A percentile compares a stretch with the other conserved stretches of the same genome.
phyloP scores from a whole-genome alignment of 2,329 filamentous ascomycete species.

The Monilinia aucupariae region DNA sequence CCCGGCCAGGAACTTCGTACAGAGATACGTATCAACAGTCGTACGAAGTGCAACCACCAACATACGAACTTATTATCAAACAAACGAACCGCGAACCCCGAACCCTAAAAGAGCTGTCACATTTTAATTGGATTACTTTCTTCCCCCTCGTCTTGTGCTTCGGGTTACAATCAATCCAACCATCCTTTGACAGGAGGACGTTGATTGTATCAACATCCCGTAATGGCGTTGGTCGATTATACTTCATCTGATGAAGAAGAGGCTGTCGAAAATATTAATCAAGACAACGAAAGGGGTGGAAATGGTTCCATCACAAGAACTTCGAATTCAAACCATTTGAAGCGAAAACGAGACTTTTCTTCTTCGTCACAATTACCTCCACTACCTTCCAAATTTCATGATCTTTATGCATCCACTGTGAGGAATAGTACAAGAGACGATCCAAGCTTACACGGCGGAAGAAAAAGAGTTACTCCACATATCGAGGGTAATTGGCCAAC shows the following conservation, averaged over 20 bases:
- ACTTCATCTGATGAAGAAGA: conserved; percentile 46
- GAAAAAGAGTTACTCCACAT: conserved; percentile 77
- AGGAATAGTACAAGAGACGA: conserved; percentile 75
- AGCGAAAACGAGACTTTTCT: conserved; percentile 33
- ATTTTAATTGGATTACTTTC: background rate
- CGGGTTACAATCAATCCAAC: background rate
- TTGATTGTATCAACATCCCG: background rate
- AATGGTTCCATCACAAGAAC: background rate
- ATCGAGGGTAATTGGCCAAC: conserved; percentile 86
- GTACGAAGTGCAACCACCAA: too few relatives aligned
- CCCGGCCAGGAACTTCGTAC: background rate
- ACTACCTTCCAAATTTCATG: conserved; percentile 74
- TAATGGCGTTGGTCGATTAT: conserved; percentile 63
- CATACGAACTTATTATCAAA: background rate
- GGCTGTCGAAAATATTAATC: background rate
- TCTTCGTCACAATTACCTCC: conserved; percentile 51
- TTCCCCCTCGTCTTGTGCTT: background rate
- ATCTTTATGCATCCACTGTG: conserved; percentile 80
- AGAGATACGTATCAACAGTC: background rate
- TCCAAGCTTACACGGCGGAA: conserved; percentile 76
- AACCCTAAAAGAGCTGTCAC: background rate
- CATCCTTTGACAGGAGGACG: background rate
- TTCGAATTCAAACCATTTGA: conserved; percentile 21
- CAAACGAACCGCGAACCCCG: background rate
- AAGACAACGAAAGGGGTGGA: background rate